These are phyloP conservation scores for Cicer bijugum DNA, from an alignment of 306 rosid species.

Conservation along the genomic window DNA sequence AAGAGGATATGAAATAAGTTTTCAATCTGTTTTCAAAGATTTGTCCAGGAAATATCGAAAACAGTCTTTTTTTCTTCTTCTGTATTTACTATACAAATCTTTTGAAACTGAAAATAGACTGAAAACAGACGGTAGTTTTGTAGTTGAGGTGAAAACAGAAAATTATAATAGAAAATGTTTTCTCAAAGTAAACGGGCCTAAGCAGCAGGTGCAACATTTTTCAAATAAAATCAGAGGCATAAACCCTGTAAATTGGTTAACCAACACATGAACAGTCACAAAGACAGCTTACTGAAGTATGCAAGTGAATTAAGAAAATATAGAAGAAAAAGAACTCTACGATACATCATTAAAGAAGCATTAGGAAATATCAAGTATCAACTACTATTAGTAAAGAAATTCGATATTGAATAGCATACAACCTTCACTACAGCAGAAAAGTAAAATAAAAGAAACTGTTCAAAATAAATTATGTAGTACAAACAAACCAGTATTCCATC, in stretches of 20 bases:
- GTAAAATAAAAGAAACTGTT: slow-evolving; percentile 15
- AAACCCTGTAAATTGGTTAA: not conserved
- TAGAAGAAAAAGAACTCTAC: not conserved
- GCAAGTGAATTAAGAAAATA: slow-evolving; percentile 32
- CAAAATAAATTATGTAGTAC: slow-evolving; percentile 29
- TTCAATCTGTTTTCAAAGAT: not conserved
- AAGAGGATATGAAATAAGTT: not conserved
- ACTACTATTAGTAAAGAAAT: slow-evolving; percentile 5
- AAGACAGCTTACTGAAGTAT: not conserved
- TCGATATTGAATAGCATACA: slow-evolving; percentile 9
- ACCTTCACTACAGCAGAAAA: slow-evolving; percentile 14
- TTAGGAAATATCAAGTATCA: slow-evolving; percentile 8
- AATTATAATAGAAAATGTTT: too few relatives aligned
- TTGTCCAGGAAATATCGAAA: not conserved
- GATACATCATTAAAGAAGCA: slow-evolving; percentile 5
- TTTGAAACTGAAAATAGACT: not conserved
- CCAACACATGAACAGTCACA: slow-evolving; percentile 9
- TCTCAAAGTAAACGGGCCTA: not conserved
- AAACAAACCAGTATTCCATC: slow-evolving; percentile 79
- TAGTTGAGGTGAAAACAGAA: not conserved
- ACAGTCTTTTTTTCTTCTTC: not conserved
- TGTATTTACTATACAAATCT: not conserved
- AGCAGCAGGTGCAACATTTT: not conserved
- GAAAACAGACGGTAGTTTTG: not conserved
- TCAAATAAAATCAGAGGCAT: not conserved